Evolutionary conservation across 1,284 basidiomycete genomes (phyloP), one percentile per base, ranked within the genome.

Genomic region (Irpex sp.): DNA sequence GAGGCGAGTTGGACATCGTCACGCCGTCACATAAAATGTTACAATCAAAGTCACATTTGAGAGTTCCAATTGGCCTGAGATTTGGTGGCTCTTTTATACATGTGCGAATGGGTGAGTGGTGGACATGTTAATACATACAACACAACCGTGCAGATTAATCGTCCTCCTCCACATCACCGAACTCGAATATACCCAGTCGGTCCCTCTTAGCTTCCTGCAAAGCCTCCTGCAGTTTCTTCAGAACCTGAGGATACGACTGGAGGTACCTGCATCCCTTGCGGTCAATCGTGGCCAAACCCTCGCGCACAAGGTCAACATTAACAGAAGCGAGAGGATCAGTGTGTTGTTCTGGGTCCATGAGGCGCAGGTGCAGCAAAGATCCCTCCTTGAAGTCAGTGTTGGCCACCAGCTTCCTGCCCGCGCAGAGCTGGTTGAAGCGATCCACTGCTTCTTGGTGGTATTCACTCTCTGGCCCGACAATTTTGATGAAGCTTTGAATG

Each of bases 331-430:
- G 74, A 1, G 90, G 87, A 71, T 94, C 89, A 34, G 62, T 40
- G 7, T 84, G 81, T 8, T 84, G 81, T 8, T 82, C 78, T 3
- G 92, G 87, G 75, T 95, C 90, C 37, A 96, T 94, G 55, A 97
- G 83, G 38, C 95, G 91, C 60, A 97, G 84, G 75, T 97, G 95
- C 15, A 94, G 80, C 2, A 88, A 72, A 47, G 83, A 73, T 52
- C 91, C 91, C 72, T 97, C 96, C 70, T 82, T 87, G 72, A 91
- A 85, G 76, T 98, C 96, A 63, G 96, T 79, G 77, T 96, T 97
- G 44, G 94, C 96, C 54, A 97, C 81, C 37, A 98, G 83, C 74
- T 95, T 94, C 62, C 92, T 89, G 36, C 92, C 93, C 77, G 94
- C 94, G 69, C 92, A 92, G 21, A 96, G 80, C 31, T 85, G 77